Evolutionary conservation across 371 early-diverging fungal genomes (phyloP).

Genomic region (Basidiobolus meristosporus): DNA sequence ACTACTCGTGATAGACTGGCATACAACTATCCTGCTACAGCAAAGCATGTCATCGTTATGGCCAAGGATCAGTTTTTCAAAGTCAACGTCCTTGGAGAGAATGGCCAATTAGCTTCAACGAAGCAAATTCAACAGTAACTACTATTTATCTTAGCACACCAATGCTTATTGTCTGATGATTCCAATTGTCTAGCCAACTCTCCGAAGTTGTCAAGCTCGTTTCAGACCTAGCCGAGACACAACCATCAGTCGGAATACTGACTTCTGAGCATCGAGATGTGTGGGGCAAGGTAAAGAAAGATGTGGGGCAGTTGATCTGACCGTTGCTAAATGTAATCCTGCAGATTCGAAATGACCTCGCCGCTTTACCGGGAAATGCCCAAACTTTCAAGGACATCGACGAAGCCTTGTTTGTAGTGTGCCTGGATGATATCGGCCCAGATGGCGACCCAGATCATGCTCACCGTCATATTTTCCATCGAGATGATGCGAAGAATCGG

Average conservation of each 20-base stretch:
- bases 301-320: background rate
- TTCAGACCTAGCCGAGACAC: slow-evolving; percentile 15
- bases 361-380: slow-evolving; percentile 17
- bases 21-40: slow-evolving; percentile 41
- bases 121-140: slow-evolving; percentile 32
- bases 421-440: slow-evolving; percentile 58
- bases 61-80: slow-evolving; percentile 63
- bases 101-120: slow-evolving; percentile 45
- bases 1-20: slow-evolving; percentile 43
- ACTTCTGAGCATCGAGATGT: slow-evolving; percentile 73
- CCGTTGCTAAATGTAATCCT: background rate
- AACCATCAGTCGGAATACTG: slow-evolving; percentile 54
- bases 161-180: background rate
- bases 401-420: slow-evolving; percentile 63
- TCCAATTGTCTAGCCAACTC: slow-evolving; percentile 24
- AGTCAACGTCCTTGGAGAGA: slow-evolving; percentile 43
- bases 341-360: slow-evolving; percentile 17
- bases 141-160: background rate
- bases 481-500: slow-evolving; percentile 55
- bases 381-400: slow-evolving; percentile 47
- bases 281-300: slow-evolving; percentile 36
- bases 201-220: slow-evolving; percentile 31
- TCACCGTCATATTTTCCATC: slow-evolving; percentile 63
- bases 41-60: slow-evolving; percentile 64
- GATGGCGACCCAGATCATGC: slow-evolving; percentile 32